Evolutionary conservation across 1,284 basidiomycete genomes (phyloP).

Genomic region (Ustilago hordei): DNA sequence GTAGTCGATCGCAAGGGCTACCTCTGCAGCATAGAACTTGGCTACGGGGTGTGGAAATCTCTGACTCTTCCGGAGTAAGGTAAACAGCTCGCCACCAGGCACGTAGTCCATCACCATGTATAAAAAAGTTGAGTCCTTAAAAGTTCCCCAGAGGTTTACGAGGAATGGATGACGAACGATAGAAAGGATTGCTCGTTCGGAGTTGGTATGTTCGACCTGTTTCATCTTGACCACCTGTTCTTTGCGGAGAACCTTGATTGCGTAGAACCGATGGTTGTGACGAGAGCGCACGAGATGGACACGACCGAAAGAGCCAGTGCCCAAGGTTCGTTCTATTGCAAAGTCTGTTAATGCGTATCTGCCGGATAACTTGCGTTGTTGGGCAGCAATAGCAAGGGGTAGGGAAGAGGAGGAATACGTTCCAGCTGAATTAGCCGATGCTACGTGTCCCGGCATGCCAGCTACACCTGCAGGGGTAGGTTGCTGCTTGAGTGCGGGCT

Average conservation of each 20-base stretch:
- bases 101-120: constrained; percentile 99
- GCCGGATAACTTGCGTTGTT: constrained; percentile 62
- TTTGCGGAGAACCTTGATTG: constrained; percentile 68
- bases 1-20: constrained; percentile 92
- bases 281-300: constrained; percentile 65
- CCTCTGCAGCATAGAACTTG: constrained; percentile 98
- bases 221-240: constrained; percentile 95
- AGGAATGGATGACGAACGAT: constrained; percentile 94
- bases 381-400: constrained; percentile 48
- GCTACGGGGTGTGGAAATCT: constrained; percentile 98
- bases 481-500: constrained; percentile 21
- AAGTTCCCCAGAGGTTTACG: constrained; percentile 97
- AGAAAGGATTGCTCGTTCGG: constrained; percentile 90
- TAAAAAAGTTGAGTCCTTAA: constrained; percentile 90
- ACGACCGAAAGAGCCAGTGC: constrained; percentile 67
- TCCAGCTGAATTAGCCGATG: constrained; percentile 44
- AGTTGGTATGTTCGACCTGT: constrained; percentile 97
- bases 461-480: constrained; percentile 4
- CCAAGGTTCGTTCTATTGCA: constrained; percentile 63
- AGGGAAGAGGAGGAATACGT: constrained; percentile 47
- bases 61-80: constrained; percentile 72
- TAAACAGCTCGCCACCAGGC: constrained; percentile 93
- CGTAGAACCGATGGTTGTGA: constrained; percentile 68
- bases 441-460: constrained; percentile 18
- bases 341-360: constrained; percentile 67